These are phyloP conservation scores for Verticillium alfalfae DNA, from an alignment of 2,329 filamentous ascomycete genomes.

Conservation along the genomic window DNA sequence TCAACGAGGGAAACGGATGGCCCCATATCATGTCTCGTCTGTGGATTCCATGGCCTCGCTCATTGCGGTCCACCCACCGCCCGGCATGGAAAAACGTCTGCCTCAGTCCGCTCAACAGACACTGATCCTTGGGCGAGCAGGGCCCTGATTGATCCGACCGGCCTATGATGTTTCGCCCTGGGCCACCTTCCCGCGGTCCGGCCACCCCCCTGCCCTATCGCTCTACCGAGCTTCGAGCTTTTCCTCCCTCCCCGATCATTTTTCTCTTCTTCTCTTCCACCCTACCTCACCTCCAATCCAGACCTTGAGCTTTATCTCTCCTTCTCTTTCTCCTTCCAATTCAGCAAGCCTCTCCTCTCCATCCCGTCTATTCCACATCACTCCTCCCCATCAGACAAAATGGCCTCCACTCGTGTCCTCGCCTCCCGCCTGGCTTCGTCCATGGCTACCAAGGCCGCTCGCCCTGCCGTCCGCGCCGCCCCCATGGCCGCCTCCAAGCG, in stretches of 20 bases:
- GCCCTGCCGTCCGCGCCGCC: constrained; percentile 64
- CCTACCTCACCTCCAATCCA: constrained; percentile 15
- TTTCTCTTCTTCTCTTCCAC: constrained; percentile 35
- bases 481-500: constrained; percentile 59
- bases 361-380: constrained; percentile 17
- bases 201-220: constrained; percentile 9
- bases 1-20: not conserved
- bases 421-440: constrained; percentile 72
- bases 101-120: not conserved
- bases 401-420: constrained; percentile 73
- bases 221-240: constrained; percentile 17
- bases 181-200: constrained; percentile 13
- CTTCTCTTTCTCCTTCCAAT: constrained; percentile 11
- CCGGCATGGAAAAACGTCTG: constrained; percentile 1
- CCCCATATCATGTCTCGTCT: not conserved
- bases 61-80: not conserved
- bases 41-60: not conserved
- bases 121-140: not conserved
- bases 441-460: constrained; percentile 73
- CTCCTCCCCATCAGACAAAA: constrained; percentile 57
- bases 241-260: constrained; percentile 25
- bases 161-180: constrained; percentile 13
- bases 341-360: constrained; percentile 17
- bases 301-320: constrained; percentile 10
- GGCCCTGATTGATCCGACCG: constrained; percentile 7